Base-by-base conservation (phyloP, 169 alveolate genomes). In the Cryptosporidium viatorum region DNA sequence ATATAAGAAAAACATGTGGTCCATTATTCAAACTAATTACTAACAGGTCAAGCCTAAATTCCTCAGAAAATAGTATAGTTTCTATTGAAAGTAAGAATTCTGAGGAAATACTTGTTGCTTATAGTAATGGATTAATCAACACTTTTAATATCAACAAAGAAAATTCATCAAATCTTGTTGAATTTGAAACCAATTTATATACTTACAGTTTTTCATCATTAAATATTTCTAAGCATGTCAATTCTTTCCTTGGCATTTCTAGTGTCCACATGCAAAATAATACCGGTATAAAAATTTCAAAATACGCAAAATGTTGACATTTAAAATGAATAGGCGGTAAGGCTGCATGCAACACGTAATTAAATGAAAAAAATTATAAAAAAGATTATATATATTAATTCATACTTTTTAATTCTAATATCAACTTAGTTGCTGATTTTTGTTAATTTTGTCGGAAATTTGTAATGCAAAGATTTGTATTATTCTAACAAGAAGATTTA, bases 1-100 rank as follows among this genome's bases (percentile, higher is more conserved):
- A 80, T 39, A 80, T 62, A 10, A 80, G 89, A 26, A 80, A 80
- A 65, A 60, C 68, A 12, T 80, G 89, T 48, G 89, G 70, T 29
- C 89, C 89, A 8, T 41, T 80, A 35, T 80, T 41, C 35, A 62
- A 43, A 62, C 16, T 80, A 26, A 59, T 62, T 26, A 31, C 71
- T 4, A 80, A 35, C 10, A 29, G 33, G 1, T 3, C 71, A 65
- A 55, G 9, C 5, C 67, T n/a, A 26, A 8, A 26, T 29, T 26
- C 12, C 67, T 10, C 29, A 3, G 67, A 23, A 10, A n/a, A n/a
- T 26, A 23, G 37, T 55, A 26, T 73, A 14, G 41, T 73, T n/a
- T 73, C 86, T 58, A 37, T 73, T 21, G 71, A 73, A 73, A 73
- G 52, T n/a, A 50, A 51, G 43, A 33, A 59, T 35, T 58, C 86